phyloP scores from a whole-genome alignment of 1,284 basidiomycete species.

The Leccinum pachyderme region DNA sequence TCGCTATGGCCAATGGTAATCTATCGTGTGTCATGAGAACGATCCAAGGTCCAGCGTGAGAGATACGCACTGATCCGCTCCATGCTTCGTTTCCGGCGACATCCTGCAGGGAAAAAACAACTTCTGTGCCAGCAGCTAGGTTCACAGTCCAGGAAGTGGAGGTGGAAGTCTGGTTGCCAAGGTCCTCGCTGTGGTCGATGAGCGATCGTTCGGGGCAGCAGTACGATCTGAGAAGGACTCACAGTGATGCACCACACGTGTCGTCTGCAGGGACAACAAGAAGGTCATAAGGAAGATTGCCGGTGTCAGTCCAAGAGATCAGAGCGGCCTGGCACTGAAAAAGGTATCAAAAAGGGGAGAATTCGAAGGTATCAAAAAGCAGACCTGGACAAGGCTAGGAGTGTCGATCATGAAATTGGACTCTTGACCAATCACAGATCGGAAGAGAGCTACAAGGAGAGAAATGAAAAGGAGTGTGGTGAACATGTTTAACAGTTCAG shows the following conservation, averaged over 20 bases:
- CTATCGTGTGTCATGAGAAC: constrained; percentile 34
- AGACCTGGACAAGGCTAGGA: constrained; percentile 54
- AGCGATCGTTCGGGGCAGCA: background rate
- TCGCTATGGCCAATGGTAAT: constrained; percentile 50
- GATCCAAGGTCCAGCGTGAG: background rate
- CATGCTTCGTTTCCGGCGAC: constrained; percentile 56
- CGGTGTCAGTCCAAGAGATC: constrained; percentile 51
- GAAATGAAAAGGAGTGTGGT: constrained; percentile 70
- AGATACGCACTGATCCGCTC: constrained; percentile 51
- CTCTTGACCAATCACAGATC: constrained; percentile 45
- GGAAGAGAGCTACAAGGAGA: constrained; percentile 59
- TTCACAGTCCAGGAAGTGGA: constrained; percentile 43
- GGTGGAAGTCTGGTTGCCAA: constrained; percentile 52
- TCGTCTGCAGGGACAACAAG: constrained; percentile 51
- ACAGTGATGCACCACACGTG: constrained; percentile 62
- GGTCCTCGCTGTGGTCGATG: constrained; percentile 43
- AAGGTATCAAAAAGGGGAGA: constrained; percentile 1
- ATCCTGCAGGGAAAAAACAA: constrained; percentile 60
- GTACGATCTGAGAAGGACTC: constrained; percentile 22
- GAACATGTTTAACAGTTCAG: constrained; percentile 51
- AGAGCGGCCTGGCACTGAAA: constrained; percentile 52
- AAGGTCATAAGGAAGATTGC: constrained; percentile 56
- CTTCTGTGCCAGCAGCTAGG: constrained; percentile 46
- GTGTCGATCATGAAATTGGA: constrained; percentile 49
- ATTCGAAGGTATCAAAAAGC: constrained; percentile 2